Evolutionary conservation across 1,139 yeast species (phyloP), one percentile per base, ranked within the genome.

Genomic region (Eremothecium cymbalariae): DNA sequence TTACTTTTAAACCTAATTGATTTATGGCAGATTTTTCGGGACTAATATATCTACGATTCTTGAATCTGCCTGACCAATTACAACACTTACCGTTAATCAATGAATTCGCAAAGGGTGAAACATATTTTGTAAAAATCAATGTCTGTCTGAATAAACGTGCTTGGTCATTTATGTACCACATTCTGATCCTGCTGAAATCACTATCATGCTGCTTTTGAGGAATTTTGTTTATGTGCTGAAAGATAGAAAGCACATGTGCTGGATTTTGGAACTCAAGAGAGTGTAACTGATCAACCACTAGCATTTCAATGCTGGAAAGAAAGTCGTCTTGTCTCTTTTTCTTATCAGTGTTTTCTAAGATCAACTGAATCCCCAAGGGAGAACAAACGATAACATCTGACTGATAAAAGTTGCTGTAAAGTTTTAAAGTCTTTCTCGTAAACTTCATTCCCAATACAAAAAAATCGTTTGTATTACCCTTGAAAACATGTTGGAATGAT

Each of bases 231-330:
- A 86, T 49, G 53, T 80, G 76, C 44, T 78, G 76, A 50, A 79
- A 64, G n/a, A 88, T 71, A 0, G 78, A 69, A 25, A 67, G 69
- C 5, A 90, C 70, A 61, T 90, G 95, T 26, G 82, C 83, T 90
- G 96, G 82, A 51, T 88, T 86, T 60, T 93, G 98, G 83, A 82
- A 83, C 53, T 83, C 84, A 43, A 88, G 68, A 27, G 88, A 85
- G 53, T 86, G 86, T 7, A 94, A 77, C 50, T 80, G 83, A 57
- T 90, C 98, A 25, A 86, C 63, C 18, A 88, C 64, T 29, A 79
- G 60, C 6, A 93, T 59, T 58, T 90, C 98, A 44, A 90, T 81
- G 1, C 97, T 86, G 21, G 94, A 80, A 38, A 93, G 62, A 51
- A 85, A 90, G 55, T 88, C 96, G 26, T 56, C 75, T 53, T 60